These are phyloP conservation scores for Candida sakaeoensis DNA, from an alignment of 805 yeast species.

Conservation along the genomic window DNA sequence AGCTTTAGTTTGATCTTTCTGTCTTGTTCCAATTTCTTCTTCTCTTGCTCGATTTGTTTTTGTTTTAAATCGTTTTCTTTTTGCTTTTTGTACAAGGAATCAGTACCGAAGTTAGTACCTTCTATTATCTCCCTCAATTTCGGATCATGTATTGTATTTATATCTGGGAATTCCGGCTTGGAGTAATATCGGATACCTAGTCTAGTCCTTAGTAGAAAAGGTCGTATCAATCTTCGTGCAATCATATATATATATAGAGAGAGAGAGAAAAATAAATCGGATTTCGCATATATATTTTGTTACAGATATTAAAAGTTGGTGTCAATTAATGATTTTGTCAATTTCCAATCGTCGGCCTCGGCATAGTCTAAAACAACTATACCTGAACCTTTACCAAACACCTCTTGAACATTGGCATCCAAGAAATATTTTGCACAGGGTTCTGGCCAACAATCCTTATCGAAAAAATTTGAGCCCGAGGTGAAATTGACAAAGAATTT, in stretches of 20 bases:
- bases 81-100: constrained; percentile 10
- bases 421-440: constrained; percentile 53
- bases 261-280: neutral
- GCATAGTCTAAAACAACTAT: constrained; percentile 66
- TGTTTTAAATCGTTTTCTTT: constrained; percentile 8
- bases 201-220: neutral
- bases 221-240: constrained; percentile 1
- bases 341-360: constrained; percentile 58
- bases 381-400: constrained; percentile 56
- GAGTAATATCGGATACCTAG: constrained; percentile 8
- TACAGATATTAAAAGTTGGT: constrained; percentile 49
- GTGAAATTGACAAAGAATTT: constrained; percentile 71
- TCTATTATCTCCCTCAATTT: constrained; percentile 31
- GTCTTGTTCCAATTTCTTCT: constrained; percentile 4
- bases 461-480: constrained; percentile 69
- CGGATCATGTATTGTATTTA: constrained; percentile 19
- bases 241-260: constrained; percentile 2
- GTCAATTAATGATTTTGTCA: constrained; percentile 48
- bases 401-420: constrained; percentile 41
- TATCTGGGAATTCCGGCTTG: constrained; percentile 5
- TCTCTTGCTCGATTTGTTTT: constrained; percentile 8
- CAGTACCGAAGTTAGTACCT: constrained; percentile 29
- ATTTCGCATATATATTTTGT: constrained; percentile 1
- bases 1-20: neutral
- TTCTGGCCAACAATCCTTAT: constrained; percentile 72